Evolutionary conservation across 805 yeast genomes (phyloP).

Genomic region (Priceomyces carsonii): DNA sequence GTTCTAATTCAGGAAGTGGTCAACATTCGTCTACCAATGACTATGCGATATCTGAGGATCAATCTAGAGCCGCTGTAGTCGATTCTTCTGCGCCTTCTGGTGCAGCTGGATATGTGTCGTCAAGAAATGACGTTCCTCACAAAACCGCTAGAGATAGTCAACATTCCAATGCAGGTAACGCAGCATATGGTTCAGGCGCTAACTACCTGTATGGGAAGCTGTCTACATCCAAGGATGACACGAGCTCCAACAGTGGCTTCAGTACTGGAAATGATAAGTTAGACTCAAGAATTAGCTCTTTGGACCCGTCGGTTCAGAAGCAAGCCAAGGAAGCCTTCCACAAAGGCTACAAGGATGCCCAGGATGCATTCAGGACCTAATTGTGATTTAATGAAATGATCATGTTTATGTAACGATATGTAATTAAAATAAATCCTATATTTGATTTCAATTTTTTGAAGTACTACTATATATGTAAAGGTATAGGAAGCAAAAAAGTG

Average conservation of each 20-base stretch:
- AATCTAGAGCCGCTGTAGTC: slow-evolving; percentile 12
- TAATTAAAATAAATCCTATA: no score
- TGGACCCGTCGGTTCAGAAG: slow-evolving; percentile 34
- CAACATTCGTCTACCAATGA: slow-evolving; percentile 1
- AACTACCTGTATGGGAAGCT: no score
- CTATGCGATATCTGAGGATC: slow-evolving; percentile 14
- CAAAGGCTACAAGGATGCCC: slow-evolving; percentile 41
- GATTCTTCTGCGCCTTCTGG: slow-evolving; percentile 11
- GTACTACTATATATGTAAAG: no score
- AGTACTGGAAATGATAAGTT: slow-evolving; percentile 37
- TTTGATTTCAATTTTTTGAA: no score
- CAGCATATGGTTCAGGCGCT: slow-evolving; percentile 8
- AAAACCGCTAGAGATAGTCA: slow-evolving; percentile 4
- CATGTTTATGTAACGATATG: no score
- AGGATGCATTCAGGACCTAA: slow-evolving; percentile 19
- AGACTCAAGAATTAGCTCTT: slow-evolving; percentile 34
- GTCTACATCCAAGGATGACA: background rate
- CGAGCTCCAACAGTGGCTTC: slow-evolving; percentile 17
- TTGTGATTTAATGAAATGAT: no score
- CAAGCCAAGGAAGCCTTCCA: slow-evolving; percentile 43
- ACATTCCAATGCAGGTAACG: slow-evolving; percentile 1
- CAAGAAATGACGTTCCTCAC: background rate
- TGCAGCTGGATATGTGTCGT: slow-evolving; percentile 1
- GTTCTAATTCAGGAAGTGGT: no score
- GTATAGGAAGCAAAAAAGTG: no score